A percentile compares a stretch with the other conserved stretches of the same genome.
Evolutionary conservation across 345 rosid genomes (phyloP).

Genomic region (Litchi chinensis): DNA sequence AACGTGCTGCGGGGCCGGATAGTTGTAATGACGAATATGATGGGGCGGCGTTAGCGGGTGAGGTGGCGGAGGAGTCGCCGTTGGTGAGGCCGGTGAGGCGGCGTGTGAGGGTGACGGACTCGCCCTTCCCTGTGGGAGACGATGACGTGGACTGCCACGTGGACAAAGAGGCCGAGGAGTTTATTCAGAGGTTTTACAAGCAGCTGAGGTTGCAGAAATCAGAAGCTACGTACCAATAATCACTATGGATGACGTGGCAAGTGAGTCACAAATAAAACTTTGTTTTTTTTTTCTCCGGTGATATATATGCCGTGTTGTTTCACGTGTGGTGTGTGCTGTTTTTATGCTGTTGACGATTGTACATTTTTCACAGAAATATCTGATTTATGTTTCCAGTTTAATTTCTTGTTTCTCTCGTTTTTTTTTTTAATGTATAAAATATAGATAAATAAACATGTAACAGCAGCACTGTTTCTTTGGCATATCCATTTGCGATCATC

Average conservation of each 20-base stretch:
- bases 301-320: too few species aligned
- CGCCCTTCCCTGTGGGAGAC: conserved; percentile 31
- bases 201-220: conserved; percentile 39
- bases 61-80: conserved; percentile 25
- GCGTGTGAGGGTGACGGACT: conserved; percentile 41
- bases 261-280: not conserved
- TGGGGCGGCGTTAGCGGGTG: conserved; percentile 4
- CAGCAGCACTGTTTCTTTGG: too few species aligned
- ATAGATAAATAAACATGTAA: too few species aligned
- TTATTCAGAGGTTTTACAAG: conserved; percentile 39
- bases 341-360: too few species aligned
- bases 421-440: too few species aligned
- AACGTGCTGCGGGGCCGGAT: not conserved
- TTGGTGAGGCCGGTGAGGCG: conserved; percentile 28
- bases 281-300: too few species aligned
- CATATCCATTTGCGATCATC: too few species aligned
- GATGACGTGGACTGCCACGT: conserved; percentile 32
- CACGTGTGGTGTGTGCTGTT: too few species aligned
- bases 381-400: too few species aligned
- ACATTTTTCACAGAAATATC: too few species aligned
- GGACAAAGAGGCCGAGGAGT: conserved; percentile 46
- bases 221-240: not conserved
- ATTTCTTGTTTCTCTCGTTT: too few species aligned
- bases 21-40: conserved; percentile 1
- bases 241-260: conserved; percentile 1